phyloP scores from a whole-genome alignment of 2,329 filamentous ascomycete genomes.

The Fusarium subglutinans region DNA sequence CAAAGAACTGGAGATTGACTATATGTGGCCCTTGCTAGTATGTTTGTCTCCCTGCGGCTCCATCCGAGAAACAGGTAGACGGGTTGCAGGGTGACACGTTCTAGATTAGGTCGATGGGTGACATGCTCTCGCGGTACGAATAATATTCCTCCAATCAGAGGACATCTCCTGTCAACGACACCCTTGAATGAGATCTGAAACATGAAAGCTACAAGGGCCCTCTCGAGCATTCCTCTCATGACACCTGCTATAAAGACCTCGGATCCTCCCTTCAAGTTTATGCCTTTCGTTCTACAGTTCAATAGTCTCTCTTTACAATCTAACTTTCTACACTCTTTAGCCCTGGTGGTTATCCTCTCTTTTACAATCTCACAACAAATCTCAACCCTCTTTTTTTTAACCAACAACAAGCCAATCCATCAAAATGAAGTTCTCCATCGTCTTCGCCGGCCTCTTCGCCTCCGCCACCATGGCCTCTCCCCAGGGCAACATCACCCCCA shows the following conservation, averaged over 20 bases:
- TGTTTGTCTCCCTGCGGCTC: not conserved
- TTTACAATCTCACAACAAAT: conserved; percentile 14
- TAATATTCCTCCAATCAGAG: conserved; percentile 23
- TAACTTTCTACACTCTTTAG: conserved; percentile 29
- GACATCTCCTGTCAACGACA: not conserved
- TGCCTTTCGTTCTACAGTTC: not conserved
- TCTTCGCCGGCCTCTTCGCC: conserved; percentile 37
- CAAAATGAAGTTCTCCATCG: conserved; percentile 41
- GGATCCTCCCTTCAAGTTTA: not conserved
- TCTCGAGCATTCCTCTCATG: not conserved
- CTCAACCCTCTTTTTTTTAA: not conserved
- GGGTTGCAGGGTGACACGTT: not conserved
- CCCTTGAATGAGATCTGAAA: conserved; percentile 21
- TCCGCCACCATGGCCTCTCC: conserved; percentile 31
- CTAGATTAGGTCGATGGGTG: not conserved
- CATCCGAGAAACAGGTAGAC: not conserved
- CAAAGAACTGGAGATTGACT: not conserved
- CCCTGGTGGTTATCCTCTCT: conserved; percentile 41
- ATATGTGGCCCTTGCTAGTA: not conserved
- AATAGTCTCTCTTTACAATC: conserved; percentile 19
- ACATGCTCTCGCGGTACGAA: not conserved
- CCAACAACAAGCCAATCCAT: not conserved
- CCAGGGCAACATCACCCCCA: conserved; percentile 38
- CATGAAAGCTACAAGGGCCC: not conserved
- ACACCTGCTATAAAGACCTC: conserved; percentile 6